Base-by-base conservation (phyloP, 768 basidiomycete species). In the Hypholoma sublateritium region DNA sequence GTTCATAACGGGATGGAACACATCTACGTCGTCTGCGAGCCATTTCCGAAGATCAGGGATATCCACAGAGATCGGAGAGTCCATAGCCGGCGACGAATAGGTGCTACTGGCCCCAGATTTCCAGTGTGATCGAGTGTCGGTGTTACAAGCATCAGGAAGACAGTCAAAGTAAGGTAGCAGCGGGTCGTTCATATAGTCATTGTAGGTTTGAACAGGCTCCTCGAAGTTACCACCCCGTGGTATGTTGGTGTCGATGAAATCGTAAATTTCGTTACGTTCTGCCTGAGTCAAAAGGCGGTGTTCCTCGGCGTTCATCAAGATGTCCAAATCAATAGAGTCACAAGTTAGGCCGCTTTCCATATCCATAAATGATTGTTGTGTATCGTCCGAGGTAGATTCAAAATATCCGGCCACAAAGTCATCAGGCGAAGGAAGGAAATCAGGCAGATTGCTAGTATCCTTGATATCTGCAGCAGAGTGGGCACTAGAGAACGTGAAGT, bases 181-280 rank as follows among this genome's bases (percentile, higher is more conserved):
- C 60, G 74, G 78, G 50, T 77, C 73, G 52, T 77, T 71, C 83
- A 83, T 85, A 61, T 77, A 75, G 48, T 72, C 69, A 57, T 72
- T 73, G 65, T 87, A 86, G 8, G 79, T 77, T 19, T 81, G 82
- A 56, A 78, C 74, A 43, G 72, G 75, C 64, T 85, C 82, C 58
- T 79, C 75, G 42, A 83, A 72, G 41, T 78, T 78, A 32, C 65
- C 55, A 17, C 77, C 71, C 55, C 76, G 74, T 13, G 78, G 79
- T 49, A 87, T 75, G 43, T 72, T 77, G 59, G 71, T 73, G 56
- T 80, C 77, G 37, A 87, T 69, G 24, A 80, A 68, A 48, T 78
- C 72, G 61, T 87, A 87, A 55, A 81, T 71, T 22, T 74, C 78
- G 51, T 70, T 67, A 34, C 84, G 80, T 64, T 85, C 81, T n/a